phyloP scores from a whole-genome alignment of 192 early-diverging fungal species.

The Coemansia asiatica region DNA sequence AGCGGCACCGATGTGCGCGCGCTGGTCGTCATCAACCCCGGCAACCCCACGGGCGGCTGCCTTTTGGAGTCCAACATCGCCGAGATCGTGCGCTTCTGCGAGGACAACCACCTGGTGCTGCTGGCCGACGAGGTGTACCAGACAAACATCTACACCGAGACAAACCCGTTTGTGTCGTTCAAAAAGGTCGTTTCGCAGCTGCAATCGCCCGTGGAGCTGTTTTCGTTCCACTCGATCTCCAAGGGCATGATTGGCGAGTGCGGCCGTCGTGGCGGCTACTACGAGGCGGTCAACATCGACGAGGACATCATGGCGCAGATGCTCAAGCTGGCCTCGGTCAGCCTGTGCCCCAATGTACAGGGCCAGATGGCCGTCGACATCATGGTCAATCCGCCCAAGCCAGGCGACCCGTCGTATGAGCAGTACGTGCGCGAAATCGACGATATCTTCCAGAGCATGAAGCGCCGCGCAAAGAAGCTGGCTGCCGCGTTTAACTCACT shows the following conservation, averaged over 20 bases:
- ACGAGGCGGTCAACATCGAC: slow-evolving; percentile 88
- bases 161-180: slow-evolving; percentile 92
- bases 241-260: slow-evolving; percentile 99
- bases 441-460: slow-evolving; percentile 77
- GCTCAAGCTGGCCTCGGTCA: slow-evolving; percentile 92
- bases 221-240: slow-evolving; percentile 95
- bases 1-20: slow-evolving; percentile 87
- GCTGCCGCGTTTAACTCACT: slow-evolving; percentile 77
- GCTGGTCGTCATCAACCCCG: slow-evolving; percentile 96
- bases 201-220: slow-evolving; percentile 77
- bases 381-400: slow-evolving; percentile 88
- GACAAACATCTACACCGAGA: slow-evolving; percentile 83
- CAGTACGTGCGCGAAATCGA: slow-evolving; percentile 72
- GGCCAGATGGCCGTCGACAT: slow-evolving; percentile 94
- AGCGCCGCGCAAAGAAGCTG: slow-evolving; percentile 73
- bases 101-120: slow-evolving; percentile 76
- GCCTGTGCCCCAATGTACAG: slow-evolving; percentile 90
- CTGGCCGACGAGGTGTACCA: slow-evolving; percentile 99
- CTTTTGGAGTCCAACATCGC: slow-evolving; percentile 79
- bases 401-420: slow-evolving; percentile 75
- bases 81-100: slow-evolving; percentile 88
- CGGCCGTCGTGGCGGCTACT: slow-evolving; percentile 95
- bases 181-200: slow-evolving; percentile 88
- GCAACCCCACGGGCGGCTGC: slow-evolving; percentile 96
- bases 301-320: slow-evolving; percentile 73